Evolutionary conservation across 345 rosid species (phyloP), one percentile per base, ranked within the genome.

Genomic region (Eucalyptus sp.): DNA sequence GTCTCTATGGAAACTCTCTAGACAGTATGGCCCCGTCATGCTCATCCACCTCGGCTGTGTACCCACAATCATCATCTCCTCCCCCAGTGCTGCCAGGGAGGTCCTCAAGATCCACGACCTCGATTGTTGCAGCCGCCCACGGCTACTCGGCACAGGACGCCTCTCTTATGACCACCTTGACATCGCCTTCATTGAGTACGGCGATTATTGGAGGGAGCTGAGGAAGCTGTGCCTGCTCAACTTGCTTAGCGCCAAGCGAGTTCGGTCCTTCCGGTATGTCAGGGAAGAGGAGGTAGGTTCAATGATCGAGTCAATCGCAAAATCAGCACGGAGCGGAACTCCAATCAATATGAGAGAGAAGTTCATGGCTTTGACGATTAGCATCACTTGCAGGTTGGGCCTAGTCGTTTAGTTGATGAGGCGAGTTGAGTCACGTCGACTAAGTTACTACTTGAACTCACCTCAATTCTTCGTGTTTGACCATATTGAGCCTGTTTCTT

Each of bases 111-210:
- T 50, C 52, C 91, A 93, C 48, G 92, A 93, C 54, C 89, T 89
- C n/a, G 89, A 88, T 8, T 84, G 88, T 50, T 91, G 90, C 37
- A 51, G 88, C 86, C 68, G 92, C 22, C 92, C 91, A 3, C 22
- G 6, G 33, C 86, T 88, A 9, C 17, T 81, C 58, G 92, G 94
- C 5, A 31, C 89, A 41, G 88, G 90, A 80, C 91, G 83, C 62
- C 90, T 92, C 29, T 89, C 95, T 24, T 90, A 91, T 86, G 90
- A 93, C 60, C 88, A 79, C 54, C 56, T 41, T 17, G 95, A 94
- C 86, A 22, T 91, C 41, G 91, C 89, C 64, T 91, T 90, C 46
- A 54, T 91, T 43, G 86, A 93, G 24, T 89, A 89, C 12, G 86
- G 86, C 20, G 86, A 89, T 86, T 87, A 88, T 5, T 89, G 86